Evolutionary conservation across 2,329 filamentous ascomycete species (phyloP), one percentile per base, ranked within the genome.

Genomic region (Exophiala lecanii-corni): DNA sequence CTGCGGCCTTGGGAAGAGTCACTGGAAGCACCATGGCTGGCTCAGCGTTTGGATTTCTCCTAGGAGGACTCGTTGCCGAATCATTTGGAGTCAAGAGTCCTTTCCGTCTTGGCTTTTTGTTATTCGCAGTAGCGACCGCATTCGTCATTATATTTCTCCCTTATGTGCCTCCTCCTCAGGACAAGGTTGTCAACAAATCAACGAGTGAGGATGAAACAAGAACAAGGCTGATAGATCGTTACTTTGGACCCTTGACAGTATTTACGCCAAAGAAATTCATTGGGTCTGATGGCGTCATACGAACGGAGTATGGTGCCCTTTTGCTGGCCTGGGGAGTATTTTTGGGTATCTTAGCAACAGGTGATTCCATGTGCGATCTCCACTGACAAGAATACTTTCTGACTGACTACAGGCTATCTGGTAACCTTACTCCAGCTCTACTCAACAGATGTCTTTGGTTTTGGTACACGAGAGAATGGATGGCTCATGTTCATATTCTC

Each of bases 21-120:
- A 79, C 83, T 50, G 83, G 83, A 0, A 75, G 71, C 41, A 75
- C 82, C 43, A 82, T 85, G 73, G 68, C 86, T 2, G 83, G 82
- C 0, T 75, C 76, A 3, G 78, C 79, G 0, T 66, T 80, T 6
- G 82, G 81, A 0, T 84, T 78, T 41, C 64, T 86, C 1, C 71
- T 75, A 1, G 83, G 83, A 4, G 83, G 83, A 3, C 62, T 82
- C 34, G 68, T 84, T 2, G 80, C 80, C 4, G 80, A 86, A 48
- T 61, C 64, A 0, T 81, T 79, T 45, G 76, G 78, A 9, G 81
- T 86, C 43, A 66, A 73, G 2, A 72, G 76, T 3, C 83, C 83
- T 0, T 87, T 86, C 55, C 72, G 79, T 32, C 70, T 78, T 0
- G 81, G 82, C 0, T 73, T 82, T 13, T 65, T 72, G 13, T 66